Evolutionary conservation across 495 filamentous ascomycete species (phyloP), one percentile per base, ranked within the genome.

Genomic region (Alectoria sarmentosa): DNA sequence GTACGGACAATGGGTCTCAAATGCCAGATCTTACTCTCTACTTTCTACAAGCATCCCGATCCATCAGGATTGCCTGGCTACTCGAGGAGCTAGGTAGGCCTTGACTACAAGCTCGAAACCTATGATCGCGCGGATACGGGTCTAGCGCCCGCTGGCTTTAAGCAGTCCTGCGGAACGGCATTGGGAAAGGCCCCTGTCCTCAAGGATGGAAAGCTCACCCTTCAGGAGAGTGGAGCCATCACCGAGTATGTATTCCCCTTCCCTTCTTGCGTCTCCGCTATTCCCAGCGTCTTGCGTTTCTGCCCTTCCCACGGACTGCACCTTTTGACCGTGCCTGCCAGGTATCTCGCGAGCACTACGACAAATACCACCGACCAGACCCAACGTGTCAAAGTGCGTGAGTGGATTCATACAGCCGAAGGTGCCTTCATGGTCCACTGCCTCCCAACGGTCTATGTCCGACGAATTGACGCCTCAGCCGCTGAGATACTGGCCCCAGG

Each of bases 171-270:
- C 14, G 74, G 71, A 14, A 74, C 67, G 57, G 36, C 57, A 10
- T 66, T 77, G 19, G 76, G 73, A 9, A 78, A 77, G 62, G 72
- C 73, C 23, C 76, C 76, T 4, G 65, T 67, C 34, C 52, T 78
- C 32, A 69, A 69, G 54, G 74, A 77, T 62, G 75, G 69, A 30
- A 66, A 67, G 34, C 49, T 75, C 54, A 60, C 65, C 9, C 37
- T 77, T n/a, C 63, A 68, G 38, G 76, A 77, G 66, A 78, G 76
- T 64, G 76, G 76, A 26, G 74, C 74, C 36, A 76, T 78, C 66
- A 70, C 70, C 26, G 67, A 69, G 67, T 71, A 48, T 39, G 66
- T 67, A 14, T 15, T 44, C 34, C 23, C 14, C 14, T 10, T 19
- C 17, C 59, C 59, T 26, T 23, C 19, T 14, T 46, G 38, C 11